Conservation (phyloP, 306 rosid species). For the Cucurbita pepo region DNA sequence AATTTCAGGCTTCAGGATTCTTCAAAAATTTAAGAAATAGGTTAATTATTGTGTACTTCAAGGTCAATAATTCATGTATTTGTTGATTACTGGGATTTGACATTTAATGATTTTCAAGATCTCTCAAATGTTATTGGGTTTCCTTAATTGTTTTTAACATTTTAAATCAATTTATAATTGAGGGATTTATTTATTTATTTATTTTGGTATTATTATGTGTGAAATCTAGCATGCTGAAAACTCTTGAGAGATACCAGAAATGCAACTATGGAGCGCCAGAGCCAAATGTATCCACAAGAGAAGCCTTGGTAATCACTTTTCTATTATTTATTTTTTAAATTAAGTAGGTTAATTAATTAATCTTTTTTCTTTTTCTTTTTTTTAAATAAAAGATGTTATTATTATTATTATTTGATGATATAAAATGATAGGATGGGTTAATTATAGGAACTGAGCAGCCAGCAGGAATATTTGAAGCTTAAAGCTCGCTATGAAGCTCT, state of each 20-base stretch:
- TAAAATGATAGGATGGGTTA: neutral
- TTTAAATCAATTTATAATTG: no score
- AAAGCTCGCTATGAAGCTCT: slow-evolving; percentile 86
- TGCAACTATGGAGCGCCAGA: slow-evolving; percentile 96
- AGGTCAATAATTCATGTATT: no score
- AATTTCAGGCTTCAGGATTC: no score
- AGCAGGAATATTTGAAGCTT: slow-evolving; percentile 94
- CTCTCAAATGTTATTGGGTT: no score
- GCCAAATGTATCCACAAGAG: slow-evolving; percentile 65
- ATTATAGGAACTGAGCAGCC: slow-evolving; percentile 80
- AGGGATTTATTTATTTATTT: no score
- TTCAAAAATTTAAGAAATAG: no score
- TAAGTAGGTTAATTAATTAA: neutral
- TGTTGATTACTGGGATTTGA: no score
- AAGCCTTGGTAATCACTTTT: slow-evolving; percentile 58
- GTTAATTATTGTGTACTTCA: no score
- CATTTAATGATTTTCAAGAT: no score
- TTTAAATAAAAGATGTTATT: neutral
- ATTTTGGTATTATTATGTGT: neutral
- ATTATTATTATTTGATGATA: neutral
- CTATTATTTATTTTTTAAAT: neutral
- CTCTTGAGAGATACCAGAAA: slow-evolving; percentile 98
- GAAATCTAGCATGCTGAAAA: slow-evolving; percentile 72
- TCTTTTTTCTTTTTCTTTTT: neutral
- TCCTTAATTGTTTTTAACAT: no score